phyloP scores from a whole-genome alignment of 306 rosid species.

The Glycyrrhiza uralensis region DNA sequence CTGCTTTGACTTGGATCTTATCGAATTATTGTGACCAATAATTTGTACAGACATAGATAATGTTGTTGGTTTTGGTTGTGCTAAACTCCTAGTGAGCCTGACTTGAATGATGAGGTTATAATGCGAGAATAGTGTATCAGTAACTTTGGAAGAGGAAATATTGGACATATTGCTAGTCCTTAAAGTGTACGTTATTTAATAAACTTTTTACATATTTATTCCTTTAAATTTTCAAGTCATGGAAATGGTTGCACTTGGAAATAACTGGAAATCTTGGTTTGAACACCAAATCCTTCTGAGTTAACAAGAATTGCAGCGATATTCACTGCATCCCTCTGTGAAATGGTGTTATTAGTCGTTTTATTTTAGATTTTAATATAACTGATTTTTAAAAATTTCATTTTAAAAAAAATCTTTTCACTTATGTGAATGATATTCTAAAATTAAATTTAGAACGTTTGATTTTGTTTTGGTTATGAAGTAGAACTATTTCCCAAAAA shows the following conservation, averaged over 20 bases:
- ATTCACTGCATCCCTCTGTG: not conserved
- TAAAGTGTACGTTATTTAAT: not conserved
- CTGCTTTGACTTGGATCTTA: constrained; percentile 15
- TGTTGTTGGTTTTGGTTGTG: constrained; percentile 30
- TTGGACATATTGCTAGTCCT: not conserved
- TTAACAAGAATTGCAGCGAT: not conserved
- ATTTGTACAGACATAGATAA: constrained; percentile 15
- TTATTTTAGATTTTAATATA: not conserved
- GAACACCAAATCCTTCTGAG: not conserved
- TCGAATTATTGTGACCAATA: constrained; percentile 27
- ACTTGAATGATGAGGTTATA: not conserved
- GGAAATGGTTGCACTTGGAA: not conserved
- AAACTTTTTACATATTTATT: not conserved
- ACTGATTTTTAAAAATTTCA: no score
- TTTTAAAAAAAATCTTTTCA: no score
- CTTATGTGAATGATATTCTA: not conserved
- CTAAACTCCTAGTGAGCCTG: not conserved
- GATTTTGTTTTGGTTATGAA: not conserved
- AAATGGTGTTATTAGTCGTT: no score
- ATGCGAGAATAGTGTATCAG: constrained; percentile 20
- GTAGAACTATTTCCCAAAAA: not conserved
- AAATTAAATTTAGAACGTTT: no score
- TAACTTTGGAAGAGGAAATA: constrained; percentile 1
- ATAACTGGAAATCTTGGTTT: not conserved
- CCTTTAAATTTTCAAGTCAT: not conserved